Conservation (phyloP, 768 basidiomycete genomes). For the Suillus variegatus region DNA sequence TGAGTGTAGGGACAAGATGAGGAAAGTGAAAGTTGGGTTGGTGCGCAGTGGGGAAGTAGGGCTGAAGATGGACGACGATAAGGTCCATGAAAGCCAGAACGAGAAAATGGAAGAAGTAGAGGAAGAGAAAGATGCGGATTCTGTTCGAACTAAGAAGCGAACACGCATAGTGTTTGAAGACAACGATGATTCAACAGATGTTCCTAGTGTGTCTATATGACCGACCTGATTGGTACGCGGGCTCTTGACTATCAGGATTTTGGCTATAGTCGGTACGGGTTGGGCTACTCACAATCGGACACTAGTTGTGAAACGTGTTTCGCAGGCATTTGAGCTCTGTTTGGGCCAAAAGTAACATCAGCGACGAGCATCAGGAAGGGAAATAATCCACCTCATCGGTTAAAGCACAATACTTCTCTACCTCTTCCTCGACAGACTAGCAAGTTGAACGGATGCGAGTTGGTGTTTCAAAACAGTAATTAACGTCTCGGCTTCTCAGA, state of each 20-base stretch:
- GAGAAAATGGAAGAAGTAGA: slow-evolving; percentile 6
- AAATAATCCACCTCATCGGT: too few species aligned
- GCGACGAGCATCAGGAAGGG: too few species aligned
- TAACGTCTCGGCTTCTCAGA: slow-evolving; percentile 52
- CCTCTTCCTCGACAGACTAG: slow-evolving; percentile 61
- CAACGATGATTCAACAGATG: too few species aligned
- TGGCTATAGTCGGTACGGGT: too few species aligned
- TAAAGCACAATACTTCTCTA: slow-evolving; percentile 31
- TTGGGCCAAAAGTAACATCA: too few species aligned
- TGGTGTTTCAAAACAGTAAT: slow-evolving; percentile 66
- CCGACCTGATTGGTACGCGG: background rate
- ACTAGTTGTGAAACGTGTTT: too few species aligned
- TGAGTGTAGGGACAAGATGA: slow-evolving; percentile 42
- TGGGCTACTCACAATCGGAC: too few species aligned
- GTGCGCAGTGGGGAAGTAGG: slow-evolving; percentile 16
- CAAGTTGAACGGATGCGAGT: slow-evolving; percentile 57
- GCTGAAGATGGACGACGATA: slow-evolving; percentile 7
- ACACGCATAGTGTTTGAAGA: too few species aligned
- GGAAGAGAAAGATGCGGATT: slow-evolving; percentile 5
- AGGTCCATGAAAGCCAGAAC: background rate
- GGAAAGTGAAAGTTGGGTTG: slow-evolving; percentile 32
- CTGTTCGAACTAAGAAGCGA: too few species aligned
- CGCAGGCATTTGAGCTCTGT: too few species aligned
- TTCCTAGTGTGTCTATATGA: slow-evolving; percentile 25
- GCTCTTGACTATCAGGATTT: background rate